These are phyloP conservation scores for Fragilariopsis cylindrus DNA, from an alignment of 108 stramenopile species.

Conservation along the genomic window DNA sequence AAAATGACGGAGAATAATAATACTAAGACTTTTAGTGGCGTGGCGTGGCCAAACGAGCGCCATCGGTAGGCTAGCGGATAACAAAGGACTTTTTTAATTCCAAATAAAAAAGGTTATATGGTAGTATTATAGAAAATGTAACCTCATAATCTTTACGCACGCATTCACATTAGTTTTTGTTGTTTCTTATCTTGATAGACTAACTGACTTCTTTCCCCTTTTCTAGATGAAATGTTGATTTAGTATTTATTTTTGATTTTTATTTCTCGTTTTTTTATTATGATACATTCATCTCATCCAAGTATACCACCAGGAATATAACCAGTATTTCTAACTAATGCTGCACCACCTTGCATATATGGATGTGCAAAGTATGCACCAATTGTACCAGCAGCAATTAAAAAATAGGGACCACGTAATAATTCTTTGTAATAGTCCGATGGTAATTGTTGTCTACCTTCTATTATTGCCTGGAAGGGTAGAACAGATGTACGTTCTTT, in stretches of 20 bases:
- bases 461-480: constrained; percentile 90
- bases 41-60: too few species aligned
- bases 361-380: constrained; percentile 96
- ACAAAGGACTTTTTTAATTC: too few species aligned
- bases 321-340: constrained; percentile 61
- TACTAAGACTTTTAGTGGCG: too few species aligned
- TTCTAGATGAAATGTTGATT: too few species aligned
- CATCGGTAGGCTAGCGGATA: too few species aligned
- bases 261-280: not conserved
- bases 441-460: constrained; percentile 86
- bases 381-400: constrained; percentile 87
- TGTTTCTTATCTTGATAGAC: too few species aligned
- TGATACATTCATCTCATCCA: constrained; percentile 3
- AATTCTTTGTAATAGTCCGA: constrained; percentile 92
- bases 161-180: too few species aligned
- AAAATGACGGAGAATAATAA: too few species aligned
- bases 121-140: too few species aligned
- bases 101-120: too few species aligned
- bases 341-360: constrained; percentile 94
- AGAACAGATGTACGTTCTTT: constrained; percentile 81
- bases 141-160: too few species aligned
- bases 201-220: too few species aligned
- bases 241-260: not conserved
- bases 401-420: constrained; percentile 85
- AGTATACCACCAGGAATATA: constrained; percentile 55